Evolutionary conservation across 2,329 filamentous ascomycete genomes (phyloP).

Genomic region (Ceratocystiopsis minuta): DNA sequence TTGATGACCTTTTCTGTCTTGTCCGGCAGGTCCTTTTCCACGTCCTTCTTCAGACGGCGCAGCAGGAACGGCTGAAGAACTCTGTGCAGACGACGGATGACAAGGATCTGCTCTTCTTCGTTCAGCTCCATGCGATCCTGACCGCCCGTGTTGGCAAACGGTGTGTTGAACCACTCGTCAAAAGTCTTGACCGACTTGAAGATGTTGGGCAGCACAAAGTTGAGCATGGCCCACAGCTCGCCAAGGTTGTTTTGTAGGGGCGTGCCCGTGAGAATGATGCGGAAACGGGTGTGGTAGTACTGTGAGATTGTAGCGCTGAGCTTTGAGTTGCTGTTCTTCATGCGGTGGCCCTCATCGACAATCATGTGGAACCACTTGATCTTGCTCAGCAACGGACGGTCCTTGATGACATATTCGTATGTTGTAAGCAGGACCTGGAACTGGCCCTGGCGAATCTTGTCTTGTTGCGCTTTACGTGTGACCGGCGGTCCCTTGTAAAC

Average conservation of each 20-base stretch:
- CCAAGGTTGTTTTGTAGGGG: slow-evolving; percentile 93
- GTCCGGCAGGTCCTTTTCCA: slow-evolving; percentile 95
- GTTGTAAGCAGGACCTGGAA: slow-evolving; percentile 96
- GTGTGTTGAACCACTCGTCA: slow-evolving; percentile 99
- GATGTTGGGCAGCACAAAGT: slow-evolving; percentile 94
- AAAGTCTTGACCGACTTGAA: slow-evolving; percentile 99
- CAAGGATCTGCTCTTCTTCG: slow-evolving; percentile 97
- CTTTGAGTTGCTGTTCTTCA: slow-evolving; percentile 98
- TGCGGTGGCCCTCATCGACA: slow-evolving; percentile 96
- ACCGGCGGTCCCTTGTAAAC: slow-evolving; percentile 95
- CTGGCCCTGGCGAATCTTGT: slow-evolving; percentile 80
- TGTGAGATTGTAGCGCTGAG: slow-evolving; percentile 84
- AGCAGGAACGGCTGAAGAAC: slow-evolving; percentile 92
- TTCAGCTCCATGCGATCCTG: slow-evolving; percentile 98
- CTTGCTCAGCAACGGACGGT: slow-evolving; percentile 84
- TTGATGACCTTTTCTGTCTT: slow-evolving; percentile 99
- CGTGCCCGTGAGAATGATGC: slow-evolving; percentile 92
- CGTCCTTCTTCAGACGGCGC: slow-evolving; percentile 96
- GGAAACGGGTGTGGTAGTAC: slow-evolving; percentile 89
- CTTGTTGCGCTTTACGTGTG: slow-evolving; percentile 73
- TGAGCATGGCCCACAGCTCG: slow-evolving; percentile 93
- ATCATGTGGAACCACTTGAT: slow-evolving; percentile 99
- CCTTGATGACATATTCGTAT: slow-evolving; percentile 99
- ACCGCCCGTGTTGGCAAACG: slow-evolving; percentile 92
- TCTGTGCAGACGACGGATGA: slow-evolving; percentile 96